Evolutionary conservation across 306 rosid species (phyloP), one percentile per base, ranked within the genome.

Genomic region (Sphenostylis stenocarpa): DNA sequence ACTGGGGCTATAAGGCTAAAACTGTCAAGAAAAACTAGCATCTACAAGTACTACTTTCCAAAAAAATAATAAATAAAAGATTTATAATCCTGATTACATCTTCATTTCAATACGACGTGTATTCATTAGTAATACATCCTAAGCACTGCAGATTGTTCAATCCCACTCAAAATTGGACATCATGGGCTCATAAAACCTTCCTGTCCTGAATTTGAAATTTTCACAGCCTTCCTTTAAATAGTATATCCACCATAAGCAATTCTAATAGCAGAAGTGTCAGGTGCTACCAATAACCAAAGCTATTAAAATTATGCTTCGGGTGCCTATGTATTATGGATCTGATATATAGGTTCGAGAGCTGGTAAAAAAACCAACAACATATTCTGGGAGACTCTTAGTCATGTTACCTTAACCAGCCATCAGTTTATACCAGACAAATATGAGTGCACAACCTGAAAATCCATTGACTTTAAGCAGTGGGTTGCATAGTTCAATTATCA

Each of bases 161-260:
- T 17, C 17, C 31, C 31, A 60, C 52, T 21, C 70, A 60, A 53
- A 66, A 39, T 21, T 49, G 29, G 60, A 41, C 60, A 53, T 16
- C 21, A 19, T 41, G 19, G 14, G 28, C n/a, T 56, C 21, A 33
- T 11, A 29, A 67, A 31, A 41, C 68, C 56, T 66, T 47, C 21
- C 57, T 39, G 10, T 38, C 55, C 19, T 52, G 44, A 34, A 41
- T 61, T 47, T 62, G 6, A 75, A 47, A 38, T 62, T 26, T 31
- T 47, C 38, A 75, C 71, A 58, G 47, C 55, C 55, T 36, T 71
- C 55, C 36, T 20, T 19, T 17, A 47, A 20, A 3, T 34, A 13
- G 58, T 77, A 13, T 36, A 72, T 72, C 41, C 58, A 44, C 29
- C 68, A 64, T 47, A 64, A 55, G 41, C 71, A 82, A 64, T 52